Evolutionary conservation across 2,329 filamentous ascomycete genomes (phyloP), one percentile per base, ranked within the genome.

Genomic region (Monosporascus sp.): DNA sequence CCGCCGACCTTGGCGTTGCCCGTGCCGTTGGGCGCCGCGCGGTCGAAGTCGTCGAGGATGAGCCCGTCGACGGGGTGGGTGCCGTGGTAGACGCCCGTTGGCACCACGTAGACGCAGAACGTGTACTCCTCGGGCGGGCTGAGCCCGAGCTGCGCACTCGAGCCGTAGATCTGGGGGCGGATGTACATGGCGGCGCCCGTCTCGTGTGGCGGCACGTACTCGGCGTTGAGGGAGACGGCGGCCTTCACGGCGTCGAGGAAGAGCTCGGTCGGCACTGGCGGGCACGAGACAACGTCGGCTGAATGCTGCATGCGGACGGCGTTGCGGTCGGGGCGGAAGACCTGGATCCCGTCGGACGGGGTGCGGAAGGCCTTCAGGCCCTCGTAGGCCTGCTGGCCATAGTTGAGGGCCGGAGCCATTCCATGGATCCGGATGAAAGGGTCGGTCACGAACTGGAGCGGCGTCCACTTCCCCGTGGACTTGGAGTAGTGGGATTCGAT

Each of bases 311-410:
- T 83, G 55, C 93, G 89, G 43, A 75, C 72, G 38, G 92, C 94
- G 70, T 97, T 97, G 67, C 87, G 85, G 65, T 86, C 80, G 0
- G 93, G 89, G 5, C 93, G 88, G 83, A 97, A 97, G 70, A 97
- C 83, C 68, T 85, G 83, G 74, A 97, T 92, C 55, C 77, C 69
- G 70, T 88, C 83, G 54, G 80, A 76, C 18, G 90, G 88, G 2
- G 80, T 77, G 58, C 93, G 90, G 81, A 97, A 97, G 52, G 93
- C 92, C 74, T 97, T 97, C 70, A 97, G 85, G n/a, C 94, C 94
- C 71, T 99, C 94, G 77, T 96, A 99, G 65, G 90, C 93, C 76
- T 97, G 94, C 69, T 96, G 91, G 54, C 93, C 91, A 72, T 99
- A 99, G 80, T 99, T 99, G 60, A 97, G 83, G 44, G 85, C 93